phyloP scores from a whole-genome alignment of 2,329 filamentous ascomycete genomes.

The Cadophora gregata region DNA sequence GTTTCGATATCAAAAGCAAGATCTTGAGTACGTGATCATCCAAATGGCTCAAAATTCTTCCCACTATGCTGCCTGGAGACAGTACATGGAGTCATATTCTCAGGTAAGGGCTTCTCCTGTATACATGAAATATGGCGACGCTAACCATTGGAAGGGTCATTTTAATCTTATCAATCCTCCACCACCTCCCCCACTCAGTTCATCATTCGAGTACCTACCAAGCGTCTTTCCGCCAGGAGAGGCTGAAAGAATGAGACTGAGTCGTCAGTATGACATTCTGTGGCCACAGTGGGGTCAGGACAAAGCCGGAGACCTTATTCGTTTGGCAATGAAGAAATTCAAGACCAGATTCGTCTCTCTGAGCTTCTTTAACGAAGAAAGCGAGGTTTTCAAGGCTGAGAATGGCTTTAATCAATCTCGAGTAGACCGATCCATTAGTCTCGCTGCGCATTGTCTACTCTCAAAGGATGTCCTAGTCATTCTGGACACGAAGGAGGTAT shows the following conservation, averaged over 20 bases:
- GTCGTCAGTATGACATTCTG: constrained; percentile 34
- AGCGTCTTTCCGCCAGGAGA: constrained; percentile 43
- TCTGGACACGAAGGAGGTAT: constrained; percentile 44
- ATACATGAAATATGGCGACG: not conserved
- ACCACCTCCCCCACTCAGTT: constrained; percentile 40
- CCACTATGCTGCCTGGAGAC: constrained; percentile 19
- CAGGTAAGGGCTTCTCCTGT: constrained; percentile 17
- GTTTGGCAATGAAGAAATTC: constrained; percentile 40
- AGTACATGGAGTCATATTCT: constrained; percentile 32
- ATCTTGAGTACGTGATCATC: constrained; percentile 23
- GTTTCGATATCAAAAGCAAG: constrained; percentile 6
- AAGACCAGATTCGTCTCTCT: constrained; percentile 41
- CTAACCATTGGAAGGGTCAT: constrained; percentile 39
- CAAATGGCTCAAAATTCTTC: constrained; percentile 9
- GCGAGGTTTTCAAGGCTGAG: constrained; percentile 45
- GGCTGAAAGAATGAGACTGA: constrained; percentile 34
- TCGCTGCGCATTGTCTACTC: constrained; percentile 47
- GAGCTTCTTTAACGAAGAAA: constrained; percentile 44
- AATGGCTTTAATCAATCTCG: constrained; percentile 38
- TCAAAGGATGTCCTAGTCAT: constrained; percentile 44
- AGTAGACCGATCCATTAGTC: constrained; percentile 42
- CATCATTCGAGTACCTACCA: constrained; percentile 40
- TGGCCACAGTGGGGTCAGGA: constrained; percentile 36
- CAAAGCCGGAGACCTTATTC: constrained; percentile 35
- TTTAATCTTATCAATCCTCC: constrained; percentile 46